Percentiles rank a stretch among this genome's conserved stretches.
Evolutionary conservation across 148 eudicot species (phyloP).

Genomic region (Spergularia bocconei): DNA sequence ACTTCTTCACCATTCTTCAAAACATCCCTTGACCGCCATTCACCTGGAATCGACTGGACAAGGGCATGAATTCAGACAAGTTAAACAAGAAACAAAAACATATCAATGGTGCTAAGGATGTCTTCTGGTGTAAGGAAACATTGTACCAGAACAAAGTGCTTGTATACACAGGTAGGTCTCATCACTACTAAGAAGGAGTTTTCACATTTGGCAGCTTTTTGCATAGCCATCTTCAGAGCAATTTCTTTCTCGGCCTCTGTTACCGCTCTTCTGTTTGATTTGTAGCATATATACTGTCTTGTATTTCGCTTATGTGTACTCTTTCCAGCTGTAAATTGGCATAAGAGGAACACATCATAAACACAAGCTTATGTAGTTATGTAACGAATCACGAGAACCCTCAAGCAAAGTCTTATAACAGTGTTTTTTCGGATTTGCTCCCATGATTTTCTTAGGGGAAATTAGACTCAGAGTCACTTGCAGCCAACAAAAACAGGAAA

Average conservation of each 20-base stretch:
- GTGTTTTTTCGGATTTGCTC: too few species aligned
- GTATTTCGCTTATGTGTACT: neutral
- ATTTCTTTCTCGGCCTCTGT: conserved; percentile 28
- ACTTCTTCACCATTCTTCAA: conserved; percentile 20
- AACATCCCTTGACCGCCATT: conserved; percentile 28
- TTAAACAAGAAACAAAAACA: too few species aligned
- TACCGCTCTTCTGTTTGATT: conserved; percentile 37
- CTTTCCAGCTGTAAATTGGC: conserved; percentile 10
- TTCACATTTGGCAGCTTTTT: conserved; percentile 3
- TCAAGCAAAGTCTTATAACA: too few species aligned
- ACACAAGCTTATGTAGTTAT: neutral
- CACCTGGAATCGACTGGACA: conserved; percentile 38
- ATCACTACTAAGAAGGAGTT: conserved; percentile 28
- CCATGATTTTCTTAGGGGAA: too few species aligned
- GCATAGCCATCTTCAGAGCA: conserved; percentile 28
- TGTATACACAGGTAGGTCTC: conserved; percentile 37
- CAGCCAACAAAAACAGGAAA: too few species aligned
- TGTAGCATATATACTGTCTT: neutral
- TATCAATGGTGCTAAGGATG: too few species aligned
- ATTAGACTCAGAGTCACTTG: too few species aligned
- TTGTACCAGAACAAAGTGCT: conserved; percentile 39
- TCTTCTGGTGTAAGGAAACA: neutral
- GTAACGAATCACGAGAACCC: too few species aligned
- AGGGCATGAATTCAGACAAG: neutral
- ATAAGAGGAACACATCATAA: neutral